Conservation (phyloP, 2,329 filamentous ascomycete genomes). For the Trichophyton rubrum region DNA sequence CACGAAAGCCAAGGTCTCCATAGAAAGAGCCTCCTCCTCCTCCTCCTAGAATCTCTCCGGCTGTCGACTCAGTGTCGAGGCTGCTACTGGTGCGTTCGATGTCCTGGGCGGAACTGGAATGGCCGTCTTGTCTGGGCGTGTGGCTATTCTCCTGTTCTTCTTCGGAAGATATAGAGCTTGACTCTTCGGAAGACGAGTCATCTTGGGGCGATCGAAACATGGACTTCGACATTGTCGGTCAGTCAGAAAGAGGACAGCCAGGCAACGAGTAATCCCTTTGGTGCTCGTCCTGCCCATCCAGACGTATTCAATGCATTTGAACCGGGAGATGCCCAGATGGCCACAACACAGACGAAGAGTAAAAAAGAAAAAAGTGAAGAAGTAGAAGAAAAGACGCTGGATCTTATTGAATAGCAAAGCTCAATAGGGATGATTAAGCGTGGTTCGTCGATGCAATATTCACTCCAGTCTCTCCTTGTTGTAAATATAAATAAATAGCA, state of each 20-base stretch:
- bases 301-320: neutral
- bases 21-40: slow-evolving; percentile 6
- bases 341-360: neutral
- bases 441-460: neutral
- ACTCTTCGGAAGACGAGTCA: slow-evolving; percentile 12
- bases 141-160: neutral
- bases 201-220: slow-evolving; percentile 31
- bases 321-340: neutral
- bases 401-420: neutral
- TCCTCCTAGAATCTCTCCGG: slow-evolving; percentile 4
- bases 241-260: neutral
- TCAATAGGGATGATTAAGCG: neutral
- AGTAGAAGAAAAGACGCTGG: neutral
- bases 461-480: neutral
- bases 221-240: slow-evolving; percentile 20
- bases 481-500: neutral
- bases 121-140: neutral
- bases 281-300: neutral
- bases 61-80: neutral
- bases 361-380: no score
- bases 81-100: neutral
- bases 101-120: neutral
- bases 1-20: slow-evolving; percentile 8
- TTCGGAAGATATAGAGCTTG: neutral
- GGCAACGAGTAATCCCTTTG: slow-evolving; percentile 4